Evolutionary conservation across 345 rosid genomes (phyloP).

Genomic region (Trapa incisa): DNA sequence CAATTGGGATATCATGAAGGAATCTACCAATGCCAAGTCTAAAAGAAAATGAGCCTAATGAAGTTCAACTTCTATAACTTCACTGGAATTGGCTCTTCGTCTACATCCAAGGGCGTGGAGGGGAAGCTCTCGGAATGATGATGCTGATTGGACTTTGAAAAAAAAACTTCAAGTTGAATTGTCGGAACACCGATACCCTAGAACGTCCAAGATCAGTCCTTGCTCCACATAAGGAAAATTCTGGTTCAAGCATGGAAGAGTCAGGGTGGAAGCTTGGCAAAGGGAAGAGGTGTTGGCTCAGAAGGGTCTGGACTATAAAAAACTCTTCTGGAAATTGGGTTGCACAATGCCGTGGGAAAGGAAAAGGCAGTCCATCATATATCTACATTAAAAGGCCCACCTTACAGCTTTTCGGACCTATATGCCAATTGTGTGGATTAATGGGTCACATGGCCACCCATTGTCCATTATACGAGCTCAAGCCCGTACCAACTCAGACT

Average conservation of each 20-base stretch:
- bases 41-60: constrained; percentile 53
- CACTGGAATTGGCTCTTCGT: constrained; percentile 10
- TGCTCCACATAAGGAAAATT: constrained; percentile 39
- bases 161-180: constrained; percentile 37
- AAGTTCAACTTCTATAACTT: constrained; percentile 34
- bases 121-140: constrained; percentile 67
- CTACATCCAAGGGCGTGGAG: constrained; percentile 18
- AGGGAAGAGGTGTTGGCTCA: constrained; percentile 87
- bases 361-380: too few species aligned
- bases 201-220: constrained; percentile 65
- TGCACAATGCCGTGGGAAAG: too few species aligned
- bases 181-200: constrained; percentile 43
- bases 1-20: constrained; percentile 30
- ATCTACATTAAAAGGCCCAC: too few species aligned
- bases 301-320: constrained; percentile 90
- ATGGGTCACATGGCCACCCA: too few species aligned
- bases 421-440: too few species aligned
- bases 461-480: too few species aligned
- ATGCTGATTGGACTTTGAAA: constrained; percentile 56
- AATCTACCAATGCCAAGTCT: constrained; percentile 48
- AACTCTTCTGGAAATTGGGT: constrained; percentile 7
- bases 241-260: constrained; percentile 30
- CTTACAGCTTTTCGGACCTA: too few species aligned
- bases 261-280: constrained; percentile 74
- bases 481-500: too few species aligned